Evolutionary conservation across 768 basidiomycete species (phyloP).

Genomic region (Lentinula detonsa): DNA sequence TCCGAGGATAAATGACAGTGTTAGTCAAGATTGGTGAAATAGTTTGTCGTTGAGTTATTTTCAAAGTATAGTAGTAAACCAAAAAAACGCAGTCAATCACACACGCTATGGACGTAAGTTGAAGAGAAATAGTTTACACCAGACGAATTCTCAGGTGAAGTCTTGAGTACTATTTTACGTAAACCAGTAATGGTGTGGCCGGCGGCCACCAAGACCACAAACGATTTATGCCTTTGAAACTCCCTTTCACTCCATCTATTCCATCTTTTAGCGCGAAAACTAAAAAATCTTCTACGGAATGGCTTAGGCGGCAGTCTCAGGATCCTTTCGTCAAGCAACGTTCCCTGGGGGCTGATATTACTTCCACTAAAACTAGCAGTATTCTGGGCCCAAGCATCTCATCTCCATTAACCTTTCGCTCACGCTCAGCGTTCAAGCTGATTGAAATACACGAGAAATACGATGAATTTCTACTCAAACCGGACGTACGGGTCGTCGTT

Average conservation of each 20-base stretch:
- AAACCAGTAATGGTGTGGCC: no score
- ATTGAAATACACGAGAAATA: constrained; percentile 65
- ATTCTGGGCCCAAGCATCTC: constrained; percentile 2
- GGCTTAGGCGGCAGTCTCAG: constrained; percentile 64
- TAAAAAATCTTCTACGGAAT: constrained; percentile 41
- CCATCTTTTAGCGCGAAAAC: background rate
- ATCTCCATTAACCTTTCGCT: constrained; percentile 45
- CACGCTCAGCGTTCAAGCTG: constrained; percentile 91
- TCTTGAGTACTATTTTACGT: no score
- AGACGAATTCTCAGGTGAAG: no score
- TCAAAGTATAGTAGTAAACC: no score
- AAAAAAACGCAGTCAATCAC: no score
- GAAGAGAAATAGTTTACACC: no score
- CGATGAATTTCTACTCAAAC: constrained; percentile 42
- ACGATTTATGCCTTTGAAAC: background rate
- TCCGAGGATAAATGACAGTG: background rate
- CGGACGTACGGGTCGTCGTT: constrained; percentile 58
- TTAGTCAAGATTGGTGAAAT: no score
- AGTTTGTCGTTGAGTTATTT: no score
- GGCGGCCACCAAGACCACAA: no score
- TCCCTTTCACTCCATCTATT: background rate
- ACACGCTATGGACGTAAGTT: no score
- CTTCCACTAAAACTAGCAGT: background rate
- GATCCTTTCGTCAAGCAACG: constrained; percentile 71
- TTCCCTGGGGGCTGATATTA: background rate